Percentiles rank a stretch among this genome's conserved stretches.
phyloP scores from a whole-genome alignment of 305 asterid species.

The Fraxinus velutina region DNA sequence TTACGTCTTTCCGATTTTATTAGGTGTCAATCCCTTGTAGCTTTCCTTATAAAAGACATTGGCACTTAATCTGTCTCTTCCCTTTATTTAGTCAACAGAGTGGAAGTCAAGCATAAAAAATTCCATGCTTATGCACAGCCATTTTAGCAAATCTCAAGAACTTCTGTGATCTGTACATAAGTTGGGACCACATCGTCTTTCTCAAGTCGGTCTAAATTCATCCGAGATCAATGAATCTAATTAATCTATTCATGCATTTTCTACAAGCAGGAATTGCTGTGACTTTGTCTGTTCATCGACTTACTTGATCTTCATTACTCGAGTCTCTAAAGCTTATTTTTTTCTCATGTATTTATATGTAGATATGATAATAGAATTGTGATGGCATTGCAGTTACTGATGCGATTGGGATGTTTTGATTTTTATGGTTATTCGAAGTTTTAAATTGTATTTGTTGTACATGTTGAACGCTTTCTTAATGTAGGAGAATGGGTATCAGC shows the following conservation, averaged over 20 bases:
- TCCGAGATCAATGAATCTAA: background rate
- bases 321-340: background rate
- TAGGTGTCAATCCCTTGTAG: background rate
- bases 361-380: background rate
- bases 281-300: background rate
- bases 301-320: background rate
- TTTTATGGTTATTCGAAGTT: background rate
- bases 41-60: background rate
- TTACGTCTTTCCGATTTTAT: background rate
- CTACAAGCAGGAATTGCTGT: background rate
- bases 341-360: background rate
- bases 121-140: background rate
- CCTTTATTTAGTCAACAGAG: background rate
- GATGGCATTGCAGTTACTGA: background rate
- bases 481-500: conserved; percentile 92
- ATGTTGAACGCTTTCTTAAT: conserved; percentile 2
- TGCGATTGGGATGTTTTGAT: background rate
- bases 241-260: background rate
- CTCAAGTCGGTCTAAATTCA: background rate
- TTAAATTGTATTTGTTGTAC: background rate
- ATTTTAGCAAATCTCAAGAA: background rate
- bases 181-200: background rate
- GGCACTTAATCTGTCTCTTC: background rate
- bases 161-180: background rate
- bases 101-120: background rate